A percentile compares a stretch with the other conserved stretches of the same genome.
Evolutionary conservation across 495 filamentous ascomycete species (phyloP).

Genomic region (Parathielavia hyrcaniae): DNA sequence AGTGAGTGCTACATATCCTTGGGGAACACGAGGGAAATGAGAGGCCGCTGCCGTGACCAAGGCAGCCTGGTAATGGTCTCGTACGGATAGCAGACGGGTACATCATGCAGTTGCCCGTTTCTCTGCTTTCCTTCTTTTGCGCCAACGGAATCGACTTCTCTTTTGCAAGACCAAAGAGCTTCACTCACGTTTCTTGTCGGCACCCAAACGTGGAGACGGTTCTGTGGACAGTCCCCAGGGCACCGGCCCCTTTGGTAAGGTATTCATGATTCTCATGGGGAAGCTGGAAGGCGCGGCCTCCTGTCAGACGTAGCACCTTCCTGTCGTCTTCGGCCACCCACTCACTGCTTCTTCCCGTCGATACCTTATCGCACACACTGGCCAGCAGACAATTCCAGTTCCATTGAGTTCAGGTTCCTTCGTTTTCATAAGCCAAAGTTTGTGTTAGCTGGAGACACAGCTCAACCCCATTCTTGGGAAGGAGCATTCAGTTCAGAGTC

Average conservation of each 20-base stretch:
- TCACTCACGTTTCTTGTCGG: not conserved
- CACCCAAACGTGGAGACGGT: not conserved
- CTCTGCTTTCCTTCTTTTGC: not conserved
- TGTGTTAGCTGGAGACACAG: no score
- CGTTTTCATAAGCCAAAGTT: no score
- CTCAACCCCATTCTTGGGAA: no score
- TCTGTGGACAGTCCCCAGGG: not conserved
- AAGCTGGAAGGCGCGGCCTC: not conserved
- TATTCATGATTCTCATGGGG: not conserved
- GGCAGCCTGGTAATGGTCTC: not conserved
- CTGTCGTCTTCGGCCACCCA: not conserved
- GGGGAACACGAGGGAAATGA: conserved; percentile 20
- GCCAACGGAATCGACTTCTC: not conserved
- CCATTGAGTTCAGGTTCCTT: no score
- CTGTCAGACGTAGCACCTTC: not conserved
- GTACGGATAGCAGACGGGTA: conserved; percentile 1
- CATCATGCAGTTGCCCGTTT: conserved; percentile 16
- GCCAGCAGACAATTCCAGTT: not conserved
- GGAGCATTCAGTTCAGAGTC: not conserved
- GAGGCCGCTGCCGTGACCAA: conserved; percentile 16
- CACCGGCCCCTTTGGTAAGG: no score
- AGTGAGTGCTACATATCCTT: not conserved
- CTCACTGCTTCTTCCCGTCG: not conserved
- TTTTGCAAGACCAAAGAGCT: not conserved
- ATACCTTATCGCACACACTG: no score